Evolutionary conservation across 2,329 filamentous ascomycete genomes (phyloP).

Genomic region (Zymoseptoria passerinii): DNA sequence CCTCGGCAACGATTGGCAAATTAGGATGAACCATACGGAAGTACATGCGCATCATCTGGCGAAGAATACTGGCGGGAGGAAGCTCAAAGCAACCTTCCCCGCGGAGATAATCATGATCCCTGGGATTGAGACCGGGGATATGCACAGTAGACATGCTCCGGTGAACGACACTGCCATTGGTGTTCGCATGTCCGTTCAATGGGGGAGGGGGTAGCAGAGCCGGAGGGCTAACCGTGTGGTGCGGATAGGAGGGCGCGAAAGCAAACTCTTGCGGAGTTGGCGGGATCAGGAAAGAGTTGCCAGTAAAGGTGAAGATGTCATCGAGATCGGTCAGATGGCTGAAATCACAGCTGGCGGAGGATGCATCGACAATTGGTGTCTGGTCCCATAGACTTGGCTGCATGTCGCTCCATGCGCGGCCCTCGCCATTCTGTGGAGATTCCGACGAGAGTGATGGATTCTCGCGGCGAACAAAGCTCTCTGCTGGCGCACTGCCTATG

Average conservation of each 20-base stretch:
- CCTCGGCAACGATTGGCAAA: conserved; percentile 8
- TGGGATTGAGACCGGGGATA: background rate
- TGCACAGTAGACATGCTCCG: background rate
- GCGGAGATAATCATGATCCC: conserved; percentile 7
- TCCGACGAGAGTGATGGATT: conserved; percentile 10
- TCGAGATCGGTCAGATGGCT: conserved; percentile 1
- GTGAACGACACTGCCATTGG: background rate
- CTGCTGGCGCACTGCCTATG: background rate
- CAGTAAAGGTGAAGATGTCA: background rate
- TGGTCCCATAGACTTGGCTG: conserved; percentile 13
- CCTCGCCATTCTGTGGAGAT: conserved; percentile 13
- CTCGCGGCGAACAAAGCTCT: conserved; percentile 5
- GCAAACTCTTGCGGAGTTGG: background rate
- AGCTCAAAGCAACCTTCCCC: conserved; percentile 13
- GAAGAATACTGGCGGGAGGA: conserved; percentile 6
- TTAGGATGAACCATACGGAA: conserved; percentile 11
- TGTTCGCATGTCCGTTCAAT: background rate
- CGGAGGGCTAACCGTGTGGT: background rate
- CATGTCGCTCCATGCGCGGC: conserved; percentile 12
- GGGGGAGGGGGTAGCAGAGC: background rate
- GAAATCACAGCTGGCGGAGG: background rate
- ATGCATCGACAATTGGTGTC: background rate
- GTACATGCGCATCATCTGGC: conserved; percentile 9
- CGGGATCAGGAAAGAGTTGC: background rate
- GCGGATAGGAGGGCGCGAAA: background rate